Percentiles rank a stretch among this genome's conserved stretches.
Conservation (phyloP, 2,329 filamentous ascomycete genomes). For the Ceratocystis diversiconidia region DNA sequence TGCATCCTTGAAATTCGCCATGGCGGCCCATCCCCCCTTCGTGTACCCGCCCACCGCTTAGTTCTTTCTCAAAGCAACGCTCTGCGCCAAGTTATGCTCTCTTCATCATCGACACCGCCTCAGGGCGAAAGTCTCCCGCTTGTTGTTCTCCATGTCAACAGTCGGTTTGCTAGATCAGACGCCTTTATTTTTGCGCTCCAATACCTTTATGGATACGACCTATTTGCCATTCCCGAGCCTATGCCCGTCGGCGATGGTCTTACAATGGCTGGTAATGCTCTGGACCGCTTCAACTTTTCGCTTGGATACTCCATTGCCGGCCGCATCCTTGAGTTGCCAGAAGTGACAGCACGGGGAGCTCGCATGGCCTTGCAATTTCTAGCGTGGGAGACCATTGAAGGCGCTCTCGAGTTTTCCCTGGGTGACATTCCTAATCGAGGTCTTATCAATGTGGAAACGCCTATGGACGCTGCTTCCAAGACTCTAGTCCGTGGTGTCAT, state of each 20-base stretch:
- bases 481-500: conserved; percentile 41
- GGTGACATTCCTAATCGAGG: conserved; percentile 26
- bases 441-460: conserved; percentile 28
- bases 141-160: conserved; percentile 35
- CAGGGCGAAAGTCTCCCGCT: conserved; percentile 21
- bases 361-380: conserved; percentile 44
- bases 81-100: conserved; percentile 25
- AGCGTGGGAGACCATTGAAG: conserved; percentile 49
- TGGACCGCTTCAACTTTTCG: conserved; percentile 39
- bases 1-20: conserved; percentile 32
- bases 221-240: conserved; percentile 29
- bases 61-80: conserved; percentile 38
- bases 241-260: conserved; percentile 24
- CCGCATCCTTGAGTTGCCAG: conserved; percentile 39
- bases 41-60: conserved; percentile 40
- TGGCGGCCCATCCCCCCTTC: conserved; percentile 26
- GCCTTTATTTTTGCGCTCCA: conserved; percentile 44
- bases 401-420: conserved; percentile 41
- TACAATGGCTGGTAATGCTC: conserved; percentile 27
- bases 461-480: conserved; percentile 36
- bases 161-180: conserved; percentile 40
- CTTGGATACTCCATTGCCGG: conserved; percentile 53
- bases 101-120: conserved; percentile 23
- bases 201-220: conserved; percentile 40
- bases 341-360: conserved; percentile 42